Evolutionary conservation across 179 eudicot genomes (phyloP).

Genomic region (Drosera spatulata): DNA sequence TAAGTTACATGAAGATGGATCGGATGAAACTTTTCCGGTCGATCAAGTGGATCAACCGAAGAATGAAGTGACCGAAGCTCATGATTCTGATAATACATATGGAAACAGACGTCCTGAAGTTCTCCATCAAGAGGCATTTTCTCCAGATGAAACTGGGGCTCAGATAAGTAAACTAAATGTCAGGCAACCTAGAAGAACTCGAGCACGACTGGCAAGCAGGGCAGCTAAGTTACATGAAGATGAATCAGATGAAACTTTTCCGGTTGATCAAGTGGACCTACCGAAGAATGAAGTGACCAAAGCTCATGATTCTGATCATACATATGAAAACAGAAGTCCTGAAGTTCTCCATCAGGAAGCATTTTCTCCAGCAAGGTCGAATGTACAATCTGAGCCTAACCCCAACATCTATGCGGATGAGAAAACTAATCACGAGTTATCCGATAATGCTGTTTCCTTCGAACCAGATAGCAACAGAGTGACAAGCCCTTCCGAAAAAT

Average conservation of each 20-base stretch:
- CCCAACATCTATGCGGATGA: slow-evolving; percentile 8
- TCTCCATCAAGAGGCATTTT: not conserved
- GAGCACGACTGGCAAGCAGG: slow-evolving; percentile 38
- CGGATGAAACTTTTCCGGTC: slow-evolving; percentile 28
- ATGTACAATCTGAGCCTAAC: slow-evolving; percentile 10
- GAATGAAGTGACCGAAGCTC: not conserved
- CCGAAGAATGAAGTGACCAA: slow-evolving; percentile 4
- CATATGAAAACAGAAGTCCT: slow-evolving; percentile 8
- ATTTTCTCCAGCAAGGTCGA: slow-evolving; percentile 8
- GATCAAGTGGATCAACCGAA: slow-evolving; percentile 19
- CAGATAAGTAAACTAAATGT: too few species aligned
- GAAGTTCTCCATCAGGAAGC: slow-evolving; percentile 1
- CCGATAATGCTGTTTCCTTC: slow-evolving; percentile 10
- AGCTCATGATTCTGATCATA: slow-evolving; percentile 8
- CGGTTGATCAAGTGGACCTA: slow-evolving; percentile 21
- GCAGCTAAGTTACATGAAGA: slow-evolving; percentile 43
- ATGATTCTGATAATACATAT: slow-evolving; percentile 7
- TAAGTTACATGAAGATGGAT: slow-evolving; percentile 33
- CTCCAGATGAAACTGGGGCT: not conserved
- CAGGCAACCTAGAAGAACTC: slow-evolving; percentile 28
- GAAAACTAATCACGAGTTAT: slow-evolving; percentile 1
- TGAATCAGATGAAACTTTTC: slow-evolving; percentile 28
- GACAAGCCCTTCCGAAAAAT: slow-evolving; percentile 12
- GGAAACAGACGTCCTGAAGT: slow-evolving; percentile 12
- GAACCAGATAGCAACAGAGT: slow-evolving; percentile 11